Percentiles rank a stretch among this genome's conserved stretches.
These are phyloP conservation scores for Bromus sterilis DNA, from an alignment of 176 grass and related monocot species.

Conservation along the genomic window DNA sequence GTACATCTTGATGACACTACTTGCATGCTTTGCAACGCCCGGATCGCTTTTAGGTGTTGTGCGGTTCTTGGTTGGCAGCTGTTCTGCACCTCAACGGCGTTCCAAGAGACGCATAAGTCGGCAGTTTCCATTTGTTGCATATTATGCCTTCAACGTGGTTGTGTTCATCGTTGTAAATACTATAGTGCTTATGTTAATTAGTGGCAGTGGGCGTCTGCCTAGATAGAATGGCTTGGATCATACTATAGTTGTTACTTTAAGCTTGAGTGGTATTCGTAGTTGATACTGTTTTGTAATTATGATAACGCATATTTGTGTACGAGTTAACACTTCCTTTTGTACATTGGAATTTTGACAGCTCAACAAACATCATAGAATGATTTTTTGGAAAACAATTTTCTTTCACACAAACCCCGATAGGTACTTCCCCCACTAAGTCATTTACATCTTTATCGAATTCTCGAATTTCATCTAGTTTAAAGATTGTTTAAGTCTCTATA, in stretches of 20 bases:
- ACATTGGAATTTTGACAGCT: not conserved
- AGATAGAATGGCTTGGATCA: not conserved
- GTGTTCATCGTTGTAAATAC: not conserved
- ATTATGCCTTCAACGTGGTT: not conserved
- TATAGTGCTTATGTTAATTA: not conserved
- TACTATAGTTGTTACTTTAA: not conserved
- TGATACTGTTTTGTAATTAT: not conserved
- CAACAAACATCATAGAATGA: not conserved
- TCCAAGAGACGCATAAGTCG: not conserved
- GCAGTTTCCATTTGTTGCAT: not conserved
- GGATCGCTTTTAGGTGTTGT: not conserved
- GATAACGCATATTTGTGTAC: not conserved
- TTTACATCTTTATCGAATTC: too few species aligned
- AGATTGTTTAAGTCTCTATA: too few species aligned
- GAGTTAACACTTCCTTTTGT: too few species aligned
- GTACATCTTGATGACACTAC: not conserved
- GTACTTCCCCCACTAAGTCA: too few species aligned
- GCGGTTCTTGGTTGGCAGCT: not conserved
- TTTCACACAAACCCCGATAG: too few species aligned
- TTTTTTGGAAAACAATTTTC: too few species aligned
- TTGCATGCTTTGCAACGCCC: not conserved
- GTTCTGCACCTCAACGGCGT: not conserved
- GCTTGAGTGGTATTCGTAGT: not conserved
- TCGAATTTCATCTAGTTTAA: too few species aligned
- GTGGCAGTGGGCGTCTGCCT: not conserved